Percentiles rank a stretch among this genome's conserved stretches.
phyloP scores from a whole-genome alignment of 768 basidiomycete genomes.

The Naganishia onofrii region DNA sequence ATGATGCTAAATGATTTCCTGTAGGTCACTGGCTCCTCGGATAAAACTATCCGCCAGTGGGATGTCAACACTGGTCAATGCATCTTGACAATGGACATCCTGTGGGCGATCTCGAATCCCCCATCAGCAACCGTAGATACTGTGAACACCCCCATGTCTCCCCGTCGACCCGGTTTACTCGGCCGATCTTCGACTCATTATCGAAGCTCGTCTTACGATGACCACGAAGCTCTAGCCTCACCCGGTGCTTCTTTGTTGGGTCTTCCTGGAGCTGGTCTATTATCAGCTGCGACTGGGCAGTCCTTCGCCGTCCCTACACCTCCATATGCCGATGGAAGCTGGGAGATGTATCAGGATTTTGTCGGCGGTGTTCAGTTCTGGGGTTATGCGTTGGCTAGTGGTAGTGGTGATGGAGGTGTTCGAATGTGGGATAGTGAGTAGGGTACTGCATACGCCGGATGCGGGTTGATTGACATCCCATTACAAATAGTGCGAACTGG shows the following conservation, averaged over 20 bases:
- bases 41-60: constrained; percentile 98
- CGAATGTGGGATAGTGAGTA: constrained; percentile 99
- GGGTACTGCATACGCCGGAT: not conserved
- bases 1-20: constrained; percentile 37
- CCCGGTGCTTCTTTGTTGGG: constrained; percentile 40
- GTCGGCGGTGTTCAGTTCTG: constrained; percentile 97
- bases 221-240: constrained; percentile 43
- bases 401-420: constrained; percentile 93
- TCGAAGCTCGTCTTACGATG: constrained; percentile 30
- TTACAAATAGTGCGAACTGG: constrained; percentile 83
- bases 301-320: constrained; percentile 79
- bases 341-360: constrained; percentile 95
- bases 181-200: constrained; percentile 26
- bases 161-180: constrained; percentile 25
- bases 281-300: constrained; percentile 59
- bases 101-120: constrained; percentile 97
- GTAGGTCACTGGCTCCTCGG: constrained; percentile 88
- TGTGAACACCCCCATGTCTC: constrained; percentile 32
- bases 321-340: constrained; percentile 81
- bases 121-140: constrained; percentile 49
- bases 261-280: constrained; percentile 44
- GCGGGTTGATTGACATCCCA: not conserved
- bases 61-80: constrained; percentile 96
- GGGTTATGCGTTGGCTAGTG: constrained; percentile 96
- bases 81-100: constrained; percentile 98